phyloP scores from a whole-genome alignment of 2,329 filamentous ascomycete species.

The Aspergillus sp. region DNA sequence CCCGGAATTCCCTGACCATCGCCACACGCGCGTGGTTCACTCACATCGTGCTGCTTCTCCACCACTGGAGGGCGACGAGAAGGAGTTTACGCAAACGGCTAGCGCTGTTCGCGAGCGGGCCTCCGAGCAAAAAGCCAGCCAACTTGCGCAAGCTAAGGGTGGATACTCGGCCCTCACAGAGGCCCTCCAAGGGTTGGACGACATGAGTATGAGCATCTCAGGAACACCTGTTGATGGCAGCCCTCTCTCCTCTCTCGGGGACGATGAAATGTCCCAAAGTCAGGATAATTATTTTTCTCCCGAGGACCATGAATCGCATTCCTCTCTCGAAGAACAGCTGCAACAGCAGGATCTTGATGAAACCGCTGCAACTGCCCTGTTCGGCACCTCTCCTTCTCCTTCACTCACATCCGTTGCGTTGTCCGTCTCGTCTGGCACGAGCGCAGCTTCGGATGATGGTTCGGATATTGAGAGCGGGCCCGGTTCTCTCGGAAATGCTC shows the following conservation, averaged over 20 bases:
- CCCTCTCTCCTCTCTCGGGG: slow-evolving; percentile 30
- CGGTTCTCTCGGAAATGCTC: slow-evolving; percentile 22
- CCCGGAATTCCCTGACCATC: slow-evolving; percentile 53
- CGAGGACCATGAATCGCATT: slow-evolving; percentile 23
- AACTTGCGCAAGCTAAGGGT: slow-evolving; percentile 28
- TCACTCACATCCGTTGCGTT: slow-evolving; percentile 43
- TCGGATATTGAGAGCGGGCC: slow-evolving; percentile 26
- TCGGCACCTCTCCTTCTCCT: slow-evolving; percentile 44
- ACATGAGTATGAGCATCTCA: slow-evolving; percentile 27
- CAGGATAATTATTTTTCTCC: slow-evolving; percentile 40
- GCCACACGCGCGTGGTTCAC: slow-evolving; percentile 59
- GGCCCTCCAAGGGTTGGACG: slow-evolving; percentile 43
- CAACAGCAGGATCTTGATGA: slow-evolving; percentile 33
- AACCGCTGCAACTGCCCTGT: slow-evolving; percentile 35
- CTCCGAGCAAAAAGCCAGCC: slow-evolving; percentile 37
- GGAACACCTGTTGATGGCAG: slow-evolving; percentile 34
- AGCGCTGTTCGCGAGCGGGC: slow-evolving; percentile 70
- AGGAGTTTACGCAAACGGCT: slow-evolving; percentile 94
- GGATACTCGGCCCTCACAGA: slow-evolving; percentile 38
- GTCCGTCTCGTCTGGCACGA: slow-evolving; percentile 44
- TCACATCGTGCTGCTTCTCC: slow-evolving; percentile 77
- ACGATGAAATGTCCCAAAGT: slow-evolving; percentile 29
- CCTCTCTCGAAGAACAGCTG: slow-evolving; percentile 17
- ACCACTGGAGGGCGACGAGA: slow-evolving; percentile 89
- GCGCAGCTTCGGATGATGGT: slow-evolving; percentile 34